Evolutionary conservation across 1,284 basidiomycete species (phyloP).

Genomic region (Fomitiporia mediterranea): DNA sequence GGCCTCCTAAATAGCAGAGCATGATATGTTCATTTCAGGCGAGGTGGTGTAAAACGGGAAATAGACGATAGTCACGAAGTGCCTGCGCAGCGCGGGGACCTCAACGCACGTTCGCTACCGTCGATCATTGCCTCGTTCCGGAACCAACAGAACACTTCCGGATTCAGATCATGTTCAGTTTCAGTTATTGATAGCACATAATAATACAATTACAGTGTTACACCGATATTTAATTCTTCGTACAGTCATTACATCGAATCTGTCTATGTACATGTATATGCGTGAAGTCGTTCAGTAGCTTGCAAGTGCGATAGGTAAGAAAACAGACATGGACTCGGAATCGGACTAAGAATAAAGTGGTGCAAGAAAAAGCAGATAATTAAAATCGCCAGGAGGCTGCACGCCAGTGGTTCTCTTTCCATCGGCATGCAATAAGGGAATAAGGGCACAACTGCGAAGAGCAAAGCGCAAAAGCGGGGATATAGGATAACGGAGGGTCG

Average conservation of each 20-base stretch:
- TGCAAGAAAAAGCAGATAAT: neutral
- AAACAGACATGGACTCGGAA: neutral
- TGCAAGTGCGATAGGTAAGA: too few relatives aligned
- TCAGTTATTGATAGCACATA: too few relatives aligned
- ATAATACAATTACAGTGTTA: too few relatives aligned
- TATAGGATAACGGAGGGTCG: neutral
- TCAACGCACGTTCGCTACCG: neutral
- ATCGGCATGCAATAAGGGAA: neutral
- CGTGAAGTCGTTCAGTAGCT: too few relatives aligned
- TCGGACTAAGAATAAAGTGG: neutral
- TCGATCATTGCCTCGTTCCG: neutral
- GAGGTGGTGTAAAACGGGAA: neutral
- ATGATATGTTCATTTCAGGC: constrained; percentile 1
- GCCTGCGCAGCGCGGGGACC: neutral
- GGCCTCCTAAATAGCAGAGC: neutral
- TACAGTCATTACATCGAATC: too few relatives aligned
- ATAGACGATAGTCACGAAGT: neutral
- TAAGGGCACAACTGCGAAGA: neutral
- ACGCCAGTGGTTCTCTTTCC: neutral
- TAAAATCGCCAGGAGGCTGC: neutral
- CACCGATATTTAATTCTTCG: too few relatives aligned
- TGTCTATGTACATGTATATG: too few relatives aligned
- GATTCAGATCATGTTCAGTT: too few relatives aligned
- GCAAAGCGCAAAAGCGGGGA: neutral
- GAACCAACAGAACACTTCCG: neutral